These are phyloP conservation scores for Globisporangium nunn DNA, from an alignment of 352 stramenopile species.

Conservation along the genomic window DNA sequence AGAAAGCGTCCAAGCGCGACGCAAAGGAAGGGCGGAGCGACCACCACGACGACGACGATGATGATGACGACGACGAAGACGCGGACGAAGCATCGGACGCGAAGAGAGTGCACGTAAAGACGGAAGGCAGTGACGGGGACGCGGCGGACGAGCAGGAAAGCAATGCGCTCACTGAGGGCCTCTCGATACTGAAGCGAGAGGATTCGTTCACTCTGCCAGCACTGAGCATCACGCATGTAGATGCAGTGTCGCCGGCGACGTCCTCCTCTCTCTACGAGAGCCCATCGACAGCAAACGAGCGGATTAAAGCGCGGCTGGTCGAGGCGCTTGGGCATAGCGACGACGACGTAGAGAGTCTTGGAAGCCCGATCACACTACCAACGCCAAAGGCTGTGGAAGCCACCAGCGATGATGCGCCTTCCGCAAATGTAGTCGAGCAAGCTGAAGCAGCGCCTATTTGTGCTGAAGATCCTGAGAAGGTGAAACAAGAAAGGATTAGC, in stretches of 20 bases:
- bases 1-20: conserved; percentile 41
- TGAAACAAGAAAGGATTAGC: conserved; percentile 16
- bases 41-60: conserved; percentile 18
- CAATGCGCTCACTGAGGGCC: neutral
- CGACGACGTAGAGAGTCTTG: conserved; percentile 29
- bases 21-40: conserved; percentile 8
- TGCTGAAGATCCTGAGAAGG: neutral
- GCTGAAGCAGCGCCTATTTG: neutral
- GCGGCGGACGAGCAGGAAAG: conserved; percentile 11
- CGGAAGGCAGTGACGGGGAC: conserved; percentile 5
- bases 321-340: conserved; percentile 48
- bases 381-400: neutral
- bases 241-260: conserved; percentile 16
- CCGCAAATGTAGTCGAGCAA: neutral
- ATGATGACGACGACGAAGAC: conserved; percentile 8
- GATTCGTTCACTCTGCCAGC: conserved; percentile 3
- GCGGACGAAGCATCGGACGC: neutral
- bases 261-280: conserved; percentile 33
- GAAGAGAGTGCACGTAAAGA: neutral
- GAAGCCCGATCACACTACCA: conserved; percentile 8
- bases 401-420: neutral
- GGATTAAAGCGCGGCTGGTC: conserved; percentile 41
- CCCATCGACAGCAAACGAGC: conserved; percentile 29
- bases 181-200: conserved; percentile 2
- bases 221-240: conserved; percentile 3